These are phyloP conservation scores for Apiotrichum porosum DNA, from an alignment of 1,284 basidiomycete species.

Conservation along the genomic window DNA sequence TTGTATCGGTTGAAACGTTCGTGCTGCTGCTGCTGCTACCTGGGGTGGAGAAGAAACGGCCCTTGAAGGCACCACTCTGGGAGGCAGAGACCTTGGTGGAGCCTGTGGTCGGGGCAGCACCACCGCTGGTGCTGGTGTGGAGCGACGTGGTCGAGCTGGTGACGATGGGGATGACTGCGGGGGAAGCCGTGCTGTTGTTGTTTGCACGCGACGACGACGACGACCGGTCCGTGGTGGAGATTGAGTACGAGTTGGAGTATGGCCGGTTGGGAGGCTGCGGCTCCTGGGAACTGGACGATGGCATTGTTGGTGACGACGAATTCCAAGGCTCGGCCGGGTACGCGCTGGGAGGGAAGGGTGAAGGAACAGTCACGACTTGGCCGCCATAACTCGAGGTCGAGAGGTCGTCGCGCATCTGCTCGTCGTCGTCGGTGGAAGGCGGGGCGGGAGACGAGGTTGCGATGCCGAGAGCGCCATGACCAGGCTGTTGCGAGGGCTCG, in stretches of 20 bases:
- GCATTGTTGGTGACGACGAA: background rate
- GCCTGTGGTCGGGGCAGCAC: no score
- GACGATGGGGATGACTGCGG: background rate
- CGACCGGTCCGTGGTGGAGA: slow-evolving; percentile 17
- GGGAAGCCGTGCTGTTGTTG: background rate
- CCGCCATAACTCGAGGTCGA: slow-evolving; percentile 8
- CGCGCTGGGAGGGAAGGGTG: slow-evolving; percentile 11
- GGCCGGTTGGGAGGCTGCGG: slow-evolving; percentile 4
- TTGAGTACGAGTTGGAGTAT: slow-evolving; percentile 17
- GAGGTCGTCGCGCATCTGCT: background rate
- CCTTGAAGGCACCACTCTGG: slow-evolving; percentile 35
- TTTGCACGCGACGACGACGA: slow-evolving; percentile 15
- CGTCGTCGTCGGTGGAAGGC: slow-evolving; percentile 5
- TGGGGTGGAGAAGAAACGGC: slow-evolving; percentile 41
- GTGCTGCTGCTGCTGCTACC: slow-evolving; percentile 5
- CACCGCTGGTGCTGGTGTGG: slow-evolving; percentile 6
- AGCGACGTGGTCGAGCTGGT: slow-evolving; percentile 14
- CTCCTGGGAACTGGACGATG: slow-evolving; percentile 1
- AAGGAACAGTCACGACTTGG: background rate
- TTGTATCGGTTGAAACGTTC: background rate
- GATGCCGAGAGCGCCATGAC: background rate
- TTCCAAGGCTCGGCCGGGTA: slow-evolving; percentile 15
- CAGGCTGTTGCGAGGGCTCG: no score
- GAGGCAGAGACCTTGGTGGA: no score
- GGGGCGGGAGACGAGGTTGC: background rate